Evolutionary conservation across 805 yeast species (phyloP), one percentile per base, ranked within the genome.

Genomic region (Myxozyma mucilagina): DNA sequence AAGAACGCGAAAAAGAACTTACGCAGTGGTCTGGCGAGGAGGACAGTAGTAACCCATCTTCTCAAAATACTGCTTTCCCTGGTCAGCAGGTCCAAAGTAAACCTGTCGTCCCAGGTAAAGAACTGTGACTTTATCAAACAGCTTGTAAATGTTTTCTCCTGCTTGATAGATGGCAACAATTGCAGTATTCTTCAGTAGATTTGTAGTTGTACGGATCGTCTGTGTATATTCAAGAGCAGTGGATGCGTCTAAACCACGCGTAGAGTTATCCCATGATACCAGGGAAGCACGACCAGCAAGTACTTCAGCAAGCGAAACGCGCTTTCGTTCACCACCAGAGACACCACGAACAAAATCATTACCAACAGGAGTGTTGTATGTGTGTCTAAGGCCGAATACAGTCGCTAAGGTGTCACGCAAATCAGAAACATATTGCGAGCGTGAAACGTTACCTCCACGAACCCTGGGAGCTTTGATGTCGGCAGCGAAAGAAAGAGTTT

Each of bases 341-440:
- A 82, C 84, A 68, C 88, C 88, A 67, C 86, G 78, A 18, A 83
- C 78, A 51, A 68, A 76, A 58, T 80, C 83, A 63, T 79, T 75
- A 54, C 77, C 77, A 34, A 74, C 84, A 56, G 73, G 73, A n/a
- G 84, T 79, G 63, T 76, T 68, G 52, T 68, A 61, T 18, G 80
- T 78, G 63, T 78, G 80, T 14, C 71, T 65, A 42, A 78, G 70
- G 34, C 80, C 80, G 57, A 61, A 77, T 55, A 76, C 78, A 58
- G 74, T 84, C 80, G 81, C 78, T 53, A 74, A 74, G 5, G 79
- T 96, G 94, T 70, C 96, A 93, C 54, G 93, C 85, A 44, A 87
- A 89, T 76, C 90, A 89, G 71, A 89, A 18, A 84, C 80, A 71
- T 80, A 86, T 65, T 83, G 78, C 18, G 74, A 68, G 64, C 83